Evolutionary conservation across 2,329 filamentous ascomycete genomes (phyloP).

Genomic region (Penicillium sumatraense): DNA sequence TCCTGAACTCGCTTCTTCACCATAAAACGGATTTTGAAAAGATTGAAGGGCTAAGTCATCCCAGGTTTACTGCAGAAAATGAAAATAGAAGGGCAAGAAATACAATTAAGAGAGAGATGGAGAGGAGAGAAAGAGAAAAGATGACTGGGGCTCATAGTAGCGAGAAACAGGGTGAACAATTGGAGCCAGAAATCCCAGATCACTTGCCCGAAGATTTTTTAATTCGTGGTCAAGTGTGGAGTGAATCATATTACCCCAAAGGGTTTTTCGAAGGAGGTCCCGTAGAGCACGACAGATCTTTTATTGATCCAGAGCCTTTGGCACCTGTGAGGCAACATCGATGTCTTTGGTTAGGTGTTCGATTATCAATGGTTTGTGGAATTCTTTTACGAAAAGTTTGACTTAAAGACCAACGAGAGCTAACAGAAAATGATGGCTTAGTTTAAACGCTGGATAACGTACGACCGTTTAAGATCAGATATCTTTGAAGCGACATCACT

Average conservation of each 20-base stretch:
- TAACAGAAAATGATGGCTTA: conserved; percentile 18
- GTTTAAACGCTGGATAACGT: conserved; percentile 48
- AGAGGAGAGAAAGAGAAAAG: background rate
- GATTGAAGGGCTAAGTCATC: conserved; percentile 49
- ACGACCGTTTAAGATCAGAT: conserved; percentile 31
- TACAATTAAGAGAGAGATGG: background rate
- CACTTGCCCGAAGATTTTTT: conserved; percentile 64
- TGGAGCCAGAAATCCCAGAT: conserved; percentile 43
- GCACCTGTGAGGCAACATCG: conserved; percentile 55
- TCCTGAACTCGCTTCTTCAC: conserved; percentile 58
- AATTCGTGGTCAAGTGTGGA: conserved; percentile 61
- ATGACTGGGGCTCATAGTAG: background rate
- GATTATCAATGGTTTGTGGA: conserved; percentile 47
- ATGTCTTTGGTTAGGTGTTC: conserved; percentile 55
- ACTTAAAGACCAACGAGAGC: background rate
- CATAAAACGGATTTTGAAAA: conserved; percentile 39
- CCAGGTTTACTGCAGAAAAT: conserved; percentile 21
- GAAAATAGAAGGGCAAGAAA: background rate
- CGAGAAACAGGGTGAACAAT: conserved; percentile 6
- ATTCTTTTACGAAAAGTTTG: background rate
- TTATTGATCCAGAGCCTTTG: conserved; percentile 56
- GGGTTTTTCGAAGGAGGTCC: conserved; percentile 56
- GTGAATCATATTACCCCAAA: conserved; percentile 52
- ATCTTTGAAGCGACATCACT: conserved; percentile 39
- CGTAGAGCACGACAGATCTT: conserved; percentile 60